Conservation (phyloP, 2,329 filamentous ascomycete species). For the Didymella exigua region DNA sequence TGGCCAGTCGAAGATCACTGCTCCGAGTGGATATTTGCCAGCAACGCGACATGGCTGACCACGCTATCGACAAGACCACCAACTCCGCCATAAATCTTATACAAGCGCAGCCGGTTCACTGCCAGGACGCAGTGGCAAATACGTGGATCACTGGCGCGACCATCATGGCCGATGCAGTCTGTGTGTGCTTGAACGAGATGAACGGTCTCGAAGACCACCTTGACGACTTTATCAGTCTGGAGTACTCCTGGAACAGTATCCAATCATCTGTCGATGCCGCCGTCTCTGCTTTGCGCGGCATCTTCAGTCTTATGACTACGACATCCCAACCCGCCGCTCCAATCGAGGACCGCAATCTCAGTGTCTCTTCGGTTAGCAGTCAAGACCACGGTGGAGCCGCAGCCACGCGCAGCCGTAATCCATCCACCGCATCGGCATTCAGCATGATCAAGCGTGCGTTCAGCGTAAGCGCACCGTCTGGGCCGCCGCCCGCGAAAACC, state of each 20-base stretch:
- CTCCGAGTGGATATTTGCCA: conserved; percentile 53
- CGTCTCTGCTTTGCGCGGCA: conserved; percentile 51
- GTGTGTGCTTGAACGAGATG: conserved; percentile 51
- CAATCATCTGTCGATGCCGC: conserved; percentile 50
- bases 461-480: conserved; percentile 25
- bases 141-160: conserved; percentile 54
- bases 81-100: conserved; percentile 53
- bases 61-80: conserved; percentile 55
- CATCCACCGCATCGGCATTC: conserved; percentile 36
- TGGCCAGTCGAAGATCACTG: conserved; percentile 40
- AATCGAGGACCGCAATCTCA: conserved; percentile 22
- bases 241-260: conserved; percentile 52
- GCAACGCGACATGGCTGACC: conserved; percentile 53
- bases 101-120: conserved; percentile 47
- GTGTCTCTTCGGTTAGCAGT: conserved; percentile 35
- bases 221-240: conserved; percentile 54
- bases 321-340: conserved; percentile 12
- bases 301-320: conserved; percentile 53
- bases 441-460: conserved; percentile 39
- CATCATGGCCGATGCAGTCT: conserved; percentile 53
- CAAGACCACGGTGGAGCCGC: conserved; percentile 20
- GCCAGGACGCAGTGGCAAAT: conserved; percentile 52
- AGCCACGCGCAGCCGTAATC: conserved; percentile 28
- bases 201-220: conserved; percentile 48
- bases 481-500: conserved; percentile 33